These are phyloP conservation scores for Parachaetomium inaequale DNA, from an alignment of 495 filamentous ascomycete genomes.

Conservation along the genomic window DNA sequence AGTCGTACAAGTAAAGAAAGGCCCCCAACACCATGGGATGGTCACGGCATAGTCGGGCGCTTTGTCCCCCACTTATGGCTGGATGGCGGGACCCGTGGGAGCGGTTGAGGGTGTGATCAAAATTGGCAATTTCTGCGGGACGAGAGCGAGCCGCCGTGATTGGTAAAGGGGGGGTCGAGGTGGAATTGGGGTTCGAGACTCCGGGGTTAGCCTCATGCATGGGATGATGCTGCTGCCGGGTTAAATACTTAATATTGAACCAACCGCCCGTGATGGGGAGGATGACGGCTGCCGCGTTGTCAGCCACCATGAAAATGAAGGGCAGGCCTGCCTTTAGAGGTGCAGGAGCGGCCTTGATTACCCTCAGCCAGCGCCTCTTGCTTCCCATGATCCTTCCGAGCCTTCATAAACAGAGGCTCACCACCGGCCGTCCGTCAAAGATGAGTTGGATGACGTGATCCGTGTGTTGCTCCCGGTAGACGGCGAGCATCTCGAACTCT, in stretches of 20 bases:
- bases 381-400: no score
- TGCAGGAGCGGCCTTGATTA: no score
- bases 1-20: neutral
- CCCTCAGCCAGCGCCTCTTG: no score
- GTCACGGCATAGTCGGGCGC: neutral
- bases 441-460: no score
- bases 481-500: no score
- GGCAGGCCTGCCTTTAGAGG: no score
- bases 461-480: no score
- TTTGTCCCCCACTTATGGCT: neutral
- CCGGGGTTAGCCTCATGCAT: neutral
- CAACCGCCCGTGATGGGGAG: neutral
- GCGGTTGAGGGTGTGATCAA: neutral
- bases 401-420: no score
- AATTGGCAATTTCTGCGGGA: neutral
- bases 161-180: neutral
- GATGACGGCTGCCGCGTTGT: neutral
- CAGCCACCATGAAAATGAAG: no score
- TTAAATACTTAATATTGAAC: neutral
- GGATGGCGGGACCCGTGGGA: neutral
- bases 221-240: neutral
- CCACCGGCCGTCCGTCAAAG: no score
- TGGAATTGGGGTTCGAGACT: neutral
- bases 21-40: neutral
- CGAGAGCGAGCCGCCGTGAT: neutral